Evolutionary conservation across 352 stramenopile genomes (phyloP).

Genomic region (Phytophthora tentaculata): DNA sequence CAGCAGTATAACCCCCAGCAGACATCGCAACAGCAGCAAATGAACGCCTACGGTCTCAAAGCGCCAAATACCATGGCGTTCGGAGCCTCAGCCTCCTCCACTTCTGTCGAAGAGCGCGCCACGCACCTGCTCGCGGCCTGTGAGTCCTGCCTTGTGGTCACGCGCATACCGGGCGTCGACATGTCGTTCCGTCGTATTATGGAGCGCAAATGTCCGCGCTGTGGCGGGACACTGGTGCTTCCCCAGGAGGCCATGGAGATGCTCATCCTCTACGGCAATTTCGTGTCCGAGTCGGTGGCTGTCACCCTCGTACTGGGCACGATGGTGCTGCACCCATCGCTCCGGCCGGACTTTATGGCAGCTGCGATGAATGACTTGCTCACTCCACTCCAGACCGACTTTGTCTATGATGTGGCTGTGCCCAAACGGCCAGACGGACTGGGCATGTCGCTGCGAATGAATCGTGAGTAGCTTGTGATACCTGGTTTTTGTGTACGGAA

Average conservation of each 20-base stretch:
- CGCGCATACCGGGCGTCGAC: conserved; percentile 70
- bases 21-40: conserved; percentile 8
- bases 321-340: conserved; percentile 74
- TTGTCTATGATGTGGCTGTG: conserved; percentile 83
- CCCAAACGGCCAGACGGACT: conserved; percentile 81
- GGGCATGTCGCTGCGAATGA: conserved; percentile 88
- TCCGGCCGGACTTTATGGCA: conserved; percentile 82
- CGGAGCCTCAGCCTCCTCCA: conserved; percentile 8
- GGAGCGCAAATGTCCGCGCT: conserved; percentile 80
- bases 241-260: conserved; percentile 88
- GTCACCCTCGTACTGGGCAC: conserved; percentile 69
- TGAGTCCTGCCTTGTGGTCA: conserved; percentile 77
- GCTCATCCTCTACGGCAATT: conserved; percentile 88
- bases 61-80: conserved; percentile 30
- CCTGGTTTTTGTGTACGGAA: background rate
- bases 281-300: conserved; percentile 73
- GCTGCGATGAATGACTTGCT: conserved; percentile 87
- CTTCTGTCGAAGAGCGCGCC: conserved; percentile 47
- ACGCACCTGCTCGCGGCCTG: conserved; percentile 74
- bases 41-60: conserved; percentile 35
- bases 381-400: conserved; percentile 79
- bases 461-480: conserved; percentile 51
- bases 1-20: conserved; percentile 27
- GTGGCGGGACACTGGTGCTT: conserved; percentile 59
- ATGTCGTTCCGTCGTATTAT: conserved; percentile 85